Percentiles rank a stretch among this genome's conserved stretches.
These are phyloP conservation scores for Fusarium neocosmosporiellum DNA, from an alignment of 2,329 filamentous ascomycete genomes.

Conservation along the genomic window DNA sequence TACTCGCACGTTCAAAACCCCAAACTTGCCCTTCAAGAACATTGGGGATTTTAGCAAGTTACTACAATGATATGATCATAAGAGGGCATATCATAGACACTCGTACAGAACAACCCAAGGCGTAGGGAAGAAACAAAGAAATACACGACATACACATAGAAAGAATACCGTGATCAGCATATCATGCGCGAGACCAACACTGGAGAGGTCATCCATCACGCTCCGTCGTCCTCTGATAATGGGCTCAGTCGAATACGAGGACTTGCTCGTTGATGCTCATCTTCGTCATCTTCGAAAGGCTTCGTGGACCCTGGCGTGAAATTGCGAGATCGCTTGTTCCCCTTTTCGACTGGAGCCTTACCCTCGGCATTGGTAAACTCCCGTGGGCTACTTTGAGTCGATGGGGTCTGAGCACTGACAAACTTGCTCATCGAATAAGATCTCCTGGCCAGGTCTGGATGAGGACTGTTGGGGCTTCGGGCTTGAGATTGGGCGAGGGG, in stretches of 20 bases:
- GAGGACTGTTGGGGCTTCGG: slow-evolving; percentile 23
- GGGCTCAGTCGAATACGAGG: slow-evolving; percentile 39
- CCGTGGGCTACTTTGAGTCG: slow-evolving; percentile 17
- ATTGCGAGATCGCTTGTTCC: slow-evolving; percentile 58
- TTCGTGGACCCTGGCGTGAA: slow-evolving; percentile 51
- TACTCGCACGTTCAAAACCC: background rate
- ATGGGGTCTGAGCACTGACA: slow-evolving; percentile 1
- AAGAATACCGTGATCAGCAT: background rate
- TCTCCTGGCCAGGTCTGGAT: slow-evolving; percentile 17
- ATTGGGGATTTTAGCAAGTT: background rate
- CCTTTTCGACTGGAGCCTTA: slow-evolving; percentile 45
- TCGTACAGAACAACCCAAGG: background rate
- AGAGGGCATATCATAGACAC: background rate
- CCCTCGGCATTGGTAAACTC: slow-evolving; percentile 17
- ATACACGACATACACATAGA: background rate
- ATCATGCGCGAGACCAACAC: background rate
- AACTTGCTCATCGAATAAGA: slow-evolving; percentile 12
- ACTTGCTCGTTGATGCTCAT: slow-evolving; percentile 54
- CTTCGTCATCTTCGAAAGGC: slow-evolving; percentile 60
- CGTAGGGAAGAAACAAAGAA: background rate
- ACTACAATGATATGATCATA: background rate
- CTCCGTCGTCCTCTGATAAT: slow-evolving; percentile 12
- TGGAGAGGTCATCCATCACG: background rate
- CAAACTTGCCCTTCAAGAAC: background rate
- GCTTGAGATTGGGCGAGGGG: slow-evolving; percentile 23